Evolutionary conservation across 257 asterid genomes (phyloP).

Genomic region (Solanum tacnaense): DNA sequence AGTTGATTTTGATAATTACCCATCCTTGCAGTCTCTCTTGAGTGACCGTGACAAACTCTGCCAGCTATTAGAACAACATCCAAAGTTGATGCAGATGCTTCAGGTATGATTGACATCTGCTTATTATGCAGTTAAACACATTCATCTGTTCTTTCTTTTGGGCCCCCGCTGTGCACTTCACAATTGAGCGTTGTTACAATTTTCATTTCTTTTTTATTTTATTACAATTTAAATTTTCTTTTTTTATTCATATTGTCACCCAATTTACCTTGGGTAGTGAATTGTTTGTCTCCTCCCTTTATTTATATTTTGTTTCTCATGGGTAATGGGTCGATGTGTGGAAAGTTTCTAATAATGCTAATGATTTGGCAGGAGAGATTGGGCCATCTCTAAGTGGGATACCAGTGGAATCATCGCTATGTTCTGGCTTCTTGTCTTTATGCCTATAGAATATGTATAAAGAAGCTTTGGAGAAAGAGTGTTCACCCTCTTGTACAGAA

Average conservation of each 20-base stretch:
- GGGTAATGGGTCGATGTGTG: neutral
- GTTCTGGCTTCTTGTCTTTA: neutral
- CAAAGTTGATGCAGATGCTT: constrained; percentile 96
- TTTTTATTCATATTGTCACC: neutral
- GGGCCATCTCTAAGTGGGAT: constrained; percentile 22
- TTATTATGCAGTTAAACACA: neutral
- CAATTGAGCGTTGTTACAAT: neutral
- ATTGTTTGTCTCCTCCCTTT: neutral
- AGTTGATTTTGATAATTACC: neutral
- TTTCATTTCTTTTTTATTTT: neutral
- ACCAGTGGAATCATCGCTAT: neutral
- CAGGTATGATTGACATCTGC: constrained; percentile 32
- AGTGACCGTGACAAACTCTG: constrained; percentile 92
- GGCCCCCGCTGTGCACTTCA: neutral
- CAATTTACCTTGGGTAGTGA: neutral
- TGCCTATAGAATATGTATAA: neutral
- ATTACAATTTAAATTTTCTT: neutral
- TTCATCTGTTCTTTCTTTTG: neutral
- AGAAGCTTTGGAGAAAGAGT: neutral
- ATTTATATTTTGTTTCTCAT: neutral
- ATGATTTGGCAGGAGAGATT: constrained; percentile 33
- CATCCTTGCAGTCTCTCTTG: constrained; percentile 52
- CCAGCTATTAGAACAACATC: constrained; percentile 88
- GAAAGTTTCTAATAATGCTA: neutral
- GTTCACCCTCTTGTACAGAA: neutral